A percentile compares a stretch with the other conserved stretches of the same genome.
These are phyloP conservation scores for Phyllosticta citriasiana DNA, from an alignment of 2,329 filamentous ascomycete genomes.

Conservation along the genomic window DNA sequence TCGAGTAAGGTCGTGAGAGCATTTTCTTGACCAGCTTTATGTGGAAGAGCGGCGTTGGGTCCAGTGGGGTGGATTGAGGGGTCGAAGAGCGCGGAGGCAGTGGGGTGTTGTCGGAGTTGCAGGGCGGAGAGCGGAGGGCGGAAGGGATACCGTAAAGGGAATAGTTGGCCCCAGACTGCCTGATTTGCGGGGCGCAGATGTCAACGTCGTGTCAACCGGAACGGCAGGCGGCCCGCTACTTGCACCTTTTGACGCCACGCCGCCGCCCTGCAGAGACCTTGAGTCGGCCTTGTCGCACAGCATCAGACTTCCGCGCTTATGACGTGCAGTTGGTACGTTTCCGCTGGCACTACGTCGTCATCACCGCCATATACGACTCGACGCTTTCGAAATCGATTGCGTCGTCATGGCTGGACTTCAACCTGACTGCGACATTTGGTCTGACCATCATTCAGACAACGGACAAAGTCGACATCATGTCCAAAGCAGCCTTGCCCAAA, in stretches of 20 bases:
- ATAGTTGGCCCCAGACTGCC: neutral
- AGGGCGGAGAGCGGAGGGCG: neutral
- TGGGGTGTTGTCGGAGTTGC: neutral
- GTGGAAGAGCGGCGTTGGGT: neutral
- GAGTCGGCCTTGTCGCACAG: neutral
- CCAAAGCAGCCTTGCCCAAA: conserved; percentile 28
- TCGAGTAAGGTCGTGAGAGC: neutral
- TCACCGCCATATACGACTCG: no score
- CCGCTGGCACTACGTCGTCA: neutral
- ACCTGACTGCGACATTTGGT: neutral
- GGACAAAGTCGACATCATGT: conserved; percentile 9
- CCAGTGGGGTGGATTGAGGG: neutral
- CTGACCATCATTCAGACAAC: neutral
- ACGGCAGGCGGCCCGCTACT: neutral
- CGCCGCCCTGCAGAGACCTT: neutral
- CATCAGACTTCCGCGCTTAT: neutral
- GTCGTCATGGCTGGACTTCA: no score
- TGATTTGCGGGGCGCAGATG: neutral
- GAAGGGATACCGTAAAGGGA: neutral
- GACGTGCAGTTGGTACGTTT: neutral
- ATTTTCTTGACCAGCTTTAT: neutral
- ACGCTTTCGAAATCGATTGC: no score
- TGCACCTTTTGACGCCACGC: neutral
- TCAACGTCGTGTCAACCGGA: neutral
- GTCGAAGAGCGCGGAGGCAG: neutral